A percentile compares a stretch with the other conserved stretches of the same genome.
phyloP scores from a whole-genome alignment of 495 filamentous ascomycete species.

The Penicillium angulare region DNA sequence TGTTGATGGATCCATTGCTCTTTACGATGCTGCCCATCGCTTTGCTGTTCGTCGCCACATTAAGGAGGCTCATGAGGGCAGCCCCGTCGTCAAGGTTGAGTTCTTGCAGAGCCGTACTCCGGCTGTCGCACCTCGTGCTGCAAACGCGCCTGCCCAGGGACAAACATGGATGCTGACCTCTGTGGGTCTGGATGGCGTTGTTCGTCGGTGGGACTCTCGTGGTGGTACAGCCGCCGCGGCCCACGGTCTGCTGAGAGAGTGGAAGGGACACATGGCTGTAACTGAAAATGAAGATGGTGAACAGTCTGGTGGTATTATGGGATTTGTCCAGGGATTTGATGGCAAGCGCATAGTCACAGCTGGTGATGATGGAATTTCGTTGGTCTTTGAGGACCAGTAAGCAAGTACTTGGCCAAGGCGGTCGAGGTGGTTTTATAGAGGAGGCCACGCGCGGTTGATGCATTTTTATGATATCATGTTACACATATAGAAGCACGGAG shows the following conservation, averaged over 20 bases:
- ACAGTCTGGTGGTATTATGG: constrained; percentile 76
- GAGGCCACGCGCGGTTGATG: constrained; percentile 6
- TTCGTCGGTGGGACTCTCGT: constrained; percentile 82
- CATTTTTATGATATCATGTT: constrained; percentile 28
- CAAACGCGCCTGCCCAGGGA: constrained; percentile 28
- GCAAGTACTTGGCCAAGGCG: not conserved
- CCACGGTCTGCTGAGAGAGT: constrained; percentile 70
- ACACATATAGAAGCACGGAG: constrained; percentile 8
- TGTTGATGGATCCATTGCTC: constrained; percentile 85
- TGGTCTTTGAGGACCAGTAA: constrained; percentile 62
- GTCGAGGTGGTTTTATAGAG: constrained; percentile 1
- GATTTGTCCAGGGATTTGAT: constrained; percentile 78
- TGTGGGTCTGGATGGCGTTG: constrained; percentile 78
- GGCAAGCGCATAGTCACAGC: constrained; percentile 72
- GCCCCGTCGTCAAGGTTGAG: constrained; percentile 85
- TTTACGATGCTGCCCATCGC: constrained; percentile 80
- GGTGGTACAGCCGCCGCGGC: constrained; percentile 66
- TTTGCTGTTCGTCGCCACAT: constrained; percentile 83
- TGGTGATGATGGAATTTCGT: constrained; percentile 76
- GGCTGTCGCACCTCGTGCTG: constrained; percentile 23
- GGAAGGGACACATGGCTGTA: constrained; percentile 76
- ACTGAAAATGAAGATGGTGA: constrained; percentile 64
- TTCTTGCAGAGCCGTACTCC: constrained; percentile 58
- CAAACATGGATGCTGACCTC: constrained; percentile 72
- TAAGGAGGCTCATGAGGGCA: constrained; percentile 73